Evolutionary conservation across 306 rosid genomes (phyloP).

Genomic region (Glycine tomentella): DNA sequence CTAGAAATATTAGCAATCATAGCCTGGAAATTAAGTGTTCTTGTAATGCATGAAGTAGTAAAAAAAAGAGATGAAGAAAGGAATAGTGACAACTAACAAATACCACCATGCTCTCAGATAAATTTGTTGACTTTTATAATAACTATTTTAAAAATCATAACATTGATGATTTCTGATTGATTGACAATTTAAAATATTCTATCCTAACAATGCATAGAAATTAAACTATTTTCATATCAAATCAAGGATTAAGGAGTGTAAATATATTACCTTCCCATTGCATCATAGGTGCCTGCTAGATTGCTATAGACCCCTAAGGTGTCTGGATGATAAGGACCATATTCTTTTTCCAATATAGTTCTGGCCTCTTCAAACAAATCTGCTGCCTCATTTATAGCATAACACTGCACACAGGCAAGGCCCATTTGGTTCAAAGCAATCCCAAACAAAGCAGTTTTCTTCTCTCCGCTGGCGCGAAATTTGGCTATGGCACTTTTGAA

Average conservation of each 20-base stretch:
- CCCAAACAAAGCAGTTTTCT: slow-evolving; percentile 78
- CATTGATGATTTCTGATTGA: background rate
- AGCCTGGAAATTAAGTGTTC: slow-evolving; percentile 24
- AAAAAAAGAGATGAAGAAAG: background rate
- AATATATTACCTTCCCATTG: slow-evolving; percentile 85
- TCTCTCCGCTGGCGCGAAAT: slow-evolving; percentile 78
- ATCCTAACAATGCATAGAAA: background rate
- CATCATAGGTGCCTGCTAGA: slow-evolving; percentile 88
- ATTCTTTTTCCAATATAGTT: slow-evolving; percentile 75
- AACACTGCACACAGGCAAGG: slow-evolving; percentile 78
- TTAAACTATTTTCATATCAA: too few species aligned
- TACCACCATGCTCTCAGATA: background rate
- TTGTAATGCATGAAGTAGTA: background rate
- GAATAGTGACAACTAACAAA: background rate
- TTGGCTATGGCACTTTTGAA: slow-evolving; percentile 67
- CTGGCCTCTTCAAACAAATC: slow-evolving; percentile 87
- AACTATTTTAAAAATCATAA: background rate
- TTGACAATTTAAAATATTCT: too few species aligned
- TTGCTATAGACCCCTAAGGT: slow-evolving; percentile 89
- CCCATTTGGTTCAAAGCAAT: slow-evolving; percentile 94
- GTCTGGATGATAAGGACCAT: slow-evolving; percentile 79
- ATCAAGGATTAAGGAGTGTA: too few species aligned
- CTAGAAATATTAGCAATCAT: slow-evolving; percentile 31
- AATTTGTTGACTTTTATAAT: background rate
- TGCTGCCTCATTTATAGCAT: slow-evolving; percentile 85